These are phyloP conservation scores for Candida anutae DNA, from an alignment of 1,139 yeast species.

Conservation along the genomic window DNA sequence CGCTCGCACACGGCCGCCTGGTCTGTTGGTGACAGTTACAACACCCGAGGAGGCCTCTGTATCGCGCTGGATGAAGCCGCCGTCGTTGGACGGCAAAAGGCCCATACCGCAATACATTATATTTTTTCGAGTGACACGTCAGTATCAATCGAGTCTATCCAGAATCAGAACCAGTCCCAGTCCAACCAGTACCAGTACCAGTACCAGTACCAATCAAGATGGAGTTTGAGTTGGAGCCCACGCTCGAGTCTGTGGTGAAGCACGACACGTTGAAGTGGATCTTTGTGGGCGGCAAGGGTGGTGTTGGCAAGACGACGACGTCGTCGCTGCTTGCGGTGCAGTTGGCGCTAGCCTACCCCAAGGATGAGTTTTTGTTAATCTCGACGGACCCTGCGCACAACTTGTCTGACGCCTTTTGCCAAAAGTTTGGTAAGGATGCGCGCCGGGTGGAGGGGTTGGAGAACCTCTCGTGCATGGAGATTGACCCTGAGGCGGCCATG, in stretches of 20 bases:
- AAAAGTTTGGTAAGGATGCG: conserved; percentile 95
- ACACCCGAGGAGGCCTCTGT: too few species aligned
- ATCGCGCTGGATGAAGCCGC: too few species aligned
- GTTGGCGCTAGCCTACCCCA: conserved; percentile 70
- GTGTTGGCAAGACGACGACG: conserved; percentile 97
- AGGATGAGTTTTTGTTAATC: conserved; percentile 75
- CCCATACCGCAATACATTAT: too few species aligned
- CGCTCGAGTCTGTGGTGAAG: conserved; percentile 53
- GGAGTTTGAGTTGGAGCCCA: conserved; percentile 56
- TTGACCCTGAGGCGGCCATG: conserved; percentile 91
- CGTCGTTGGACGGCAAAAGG: too few species aligned
- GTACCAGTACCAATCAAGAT: conserved; percentile 10
- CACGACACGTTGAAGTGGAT: conserved; percentile 86
- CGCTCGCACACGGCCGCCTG: too few species aligned
- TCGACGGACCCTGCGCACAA: conserved; percentile 99
- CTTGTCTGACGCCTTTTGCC: conserved; percentile 95
- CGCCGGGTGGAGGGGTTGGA: conserved; percentile 82
- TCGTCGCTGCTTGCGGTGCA: conserved; percentile 94
- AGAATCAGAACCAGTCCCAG: too few species aligned
- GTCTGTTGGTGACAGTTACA: too few species aligned
- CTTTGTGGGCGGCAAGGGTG: conserved; percentile 98
- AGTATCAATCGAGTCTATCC: too few species aligned
- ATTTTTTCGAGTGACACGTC: too few species aligned
- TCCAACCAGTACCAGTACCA: not conserved
- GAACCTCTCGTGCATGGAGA: conserved; percentile 94